Base-by-base conservation (phyloP, 768 basidiomycete genomes). In the Pleurotus salmoneostramineus region DNA sequence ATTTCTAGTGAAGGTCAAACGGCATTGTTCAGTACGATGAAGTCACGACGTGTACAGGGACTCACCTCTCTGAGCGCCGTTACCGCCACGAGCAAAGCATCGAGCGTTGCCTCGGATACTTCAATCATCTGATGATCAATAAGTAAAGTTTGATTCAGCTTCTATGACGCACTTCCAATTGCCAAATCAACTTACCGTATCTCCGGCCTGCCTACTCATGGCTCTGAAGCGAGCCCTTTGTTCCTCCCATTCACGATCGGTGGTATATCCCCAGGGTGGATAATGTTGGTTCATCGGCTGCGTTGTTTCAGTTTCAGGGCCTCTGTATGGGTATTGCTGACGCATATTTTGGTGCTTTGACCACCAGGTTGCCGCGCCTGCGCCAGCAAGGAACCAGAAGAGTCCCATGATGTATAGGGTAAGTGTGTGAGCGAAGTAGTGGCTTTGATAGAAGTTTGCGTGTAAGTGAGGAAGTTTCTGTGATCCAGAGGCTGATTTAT, bases 161-260 rank as follows among this genome's bases (percentile, higher is more conserved):
- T 10, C 40, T 37, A 14, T 27, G 12, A 54, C 6, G 10, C 33
- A 6, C 1, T 11, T 36, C 2, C 33, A 15, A n/a, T n/a, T 10
- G 14, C 1, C 14, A n/a, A 21, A 12, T 37, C 36, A 32, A 40
- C 36, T n/a, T 27, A 54, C 52, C 52, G 52, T 54, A 5, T 40
- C 40, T 4, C 52, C 52, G 2, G 52, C 52, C n/a, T 54, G 52
- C 5, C 36, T 21, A 42, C 52, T 54, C 52, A 54, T 54, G 7
- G 40, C 52, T n/a, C 52, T 54, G 36, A 54, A 54, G 27, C 52
- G 52, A 37, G 52, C 52, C 37, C 52, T 34, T 5, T 54, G 52
- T 17, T 54, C 52, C 8, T 54, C 52, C 52, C 52, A 42, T 21
- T 54, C 36, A 17, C 31, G 40, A 27, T 42, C 40, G 15, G 10